phyloP scores from a whole-genome alignment of 1,284 basidiomycete species.

The Pseudomicrostroma phylloplanum region DNA sequence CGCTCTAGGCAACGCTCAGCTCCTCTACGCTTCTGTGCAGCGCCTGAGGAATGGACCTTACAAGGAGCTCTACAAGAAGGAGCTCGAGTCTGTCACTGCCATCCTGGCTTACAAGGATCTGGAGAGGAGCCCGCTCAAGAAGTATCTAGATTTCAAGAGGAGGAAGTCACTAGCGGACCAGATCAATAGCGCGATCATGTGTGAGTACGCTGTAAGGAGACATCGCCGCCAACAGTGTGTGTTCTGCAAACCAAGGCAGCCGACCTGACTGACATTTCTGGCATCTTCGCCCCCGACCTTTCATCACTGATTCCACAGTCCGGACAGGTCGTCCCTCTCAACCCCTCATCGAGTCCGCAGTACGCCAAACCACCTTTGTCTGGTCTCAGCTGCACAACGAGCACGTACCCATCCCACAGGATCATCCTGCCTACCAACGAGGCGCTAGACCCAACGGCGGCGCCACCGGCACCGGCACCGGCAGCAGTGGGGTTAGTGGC shows the following conservation, averaged over 20 bases:
- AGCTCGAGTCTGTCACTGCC: conserved; percentile 66
- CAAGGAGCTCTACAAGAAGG: conserved; percentile 57
- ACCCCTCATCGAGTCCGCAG: conserved; percentile 40
- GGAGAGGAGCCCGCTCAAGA: conserved; percentile 63
- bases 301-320: conserved; percentile 6
- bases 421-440: conserved; percentile 23
- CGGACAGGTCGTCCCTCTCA: conserved; percentile 36
- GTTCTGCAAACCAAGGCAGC: neutral
- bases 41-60: conserved; percentile 20
- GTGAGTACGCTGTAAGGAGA: conserved; percentile 7
- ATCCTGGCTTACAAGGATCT: conserved; percentile 70
- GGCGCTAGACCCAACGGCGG: conserved; percentile 7
- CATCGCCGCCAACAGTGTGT: neutral
- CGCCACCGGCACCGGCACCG: neutral
- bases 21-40: conserved; percentile 31
- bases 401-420: conserved; percentile 20
- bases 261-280: neutral
- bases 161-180: conserved; percentile 74
- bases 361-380: conserved; percentile 37
- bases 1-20: conserved; percentile 33
- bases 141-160: conserved; percentile 66
- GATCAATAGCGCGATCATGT: conserved; percentile 75
- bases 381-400: conserved; percentile 26
- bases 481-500: neutral
- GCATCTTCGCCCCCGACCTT: neutral